These are phyloP conservation scores for Leccinum laetum DNA, from an alignment of 1,284 basidiomycete genomes.

Conservation along the genomic window DNA sequence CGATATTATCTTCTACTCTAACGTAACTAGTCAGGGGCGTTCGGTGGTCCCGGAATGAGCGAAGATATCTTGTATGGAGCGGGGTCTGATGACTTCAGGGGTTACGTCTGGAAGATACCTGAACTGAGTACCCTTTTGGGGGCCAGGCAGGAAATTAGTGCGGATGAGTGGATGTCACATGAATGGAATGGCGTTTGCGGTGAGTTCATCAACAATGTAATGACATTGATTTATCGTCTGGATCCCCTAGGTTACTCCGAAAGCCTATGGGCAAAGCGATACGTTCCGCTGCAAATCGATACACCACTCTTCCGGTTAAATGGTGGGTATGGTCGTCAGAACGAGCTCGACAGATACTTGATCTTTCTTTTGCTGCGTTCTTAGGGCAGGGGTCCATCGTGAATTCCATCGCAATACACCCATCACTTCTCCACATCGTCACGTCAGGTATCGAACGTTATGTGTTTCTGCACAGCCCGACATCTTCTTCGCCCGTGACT, in stretches of 20 bases:
- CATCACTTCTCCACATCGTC: slow-evolving; percentile 60
- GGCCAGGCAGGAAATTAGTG: slow-evolving; percentile 41
- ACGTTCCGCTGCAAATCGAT: slow-evolving; percentile 55
- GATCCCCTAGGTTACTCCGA: slow-evolving; percentile 47
- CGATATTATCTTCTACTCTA: neutral
- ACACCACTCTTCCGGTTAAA: slow-evolving; percentile 56
- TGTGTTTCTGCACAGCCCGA: slow-evolving; percentile 69
- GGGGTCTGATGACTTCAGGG: slow-evolving; percentile 81
- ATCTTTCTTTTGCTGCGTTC: slow-evolving; percentile 4
- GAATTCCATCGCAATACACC: slow-evolving; percentile 72
- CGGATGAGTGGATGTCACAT: slow-evolving; percentile 43
- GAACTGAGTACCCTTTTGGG: slow-evolving; percentile 42
- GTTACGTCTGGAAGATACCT: slow-evolving; percentile 79
- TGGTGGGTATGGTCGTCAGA: slow-evolving; percentile 40
- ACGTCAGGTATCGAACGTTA: slow-evolving; percentile 73
- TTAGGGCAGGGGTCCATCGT: slow-evolving; percentile 74
- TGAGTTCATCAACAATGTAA: slow-evolving; percentile 24
- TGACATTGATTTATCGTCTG: slow-evolving; percentile 8
- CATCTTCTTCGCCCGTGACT: slow-evolving; percentile 48
- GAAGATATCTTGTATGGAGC: slow-evolving; percentile 61
- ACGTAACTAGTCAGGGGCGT: slow-evolving; percentile 64
- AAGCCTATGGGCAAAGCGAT: slow-evolving; percentile 35
- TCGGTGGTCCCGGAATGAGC: slow-evolving; percentile 58
- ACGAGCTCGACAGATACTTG: slow-evolving; percentile 1
- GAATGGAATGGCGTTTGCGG: slow-evolving; percentile 39